Conservation (phyloP, 768 basidiomycete species). For the Trametes cubensis region DNA sequence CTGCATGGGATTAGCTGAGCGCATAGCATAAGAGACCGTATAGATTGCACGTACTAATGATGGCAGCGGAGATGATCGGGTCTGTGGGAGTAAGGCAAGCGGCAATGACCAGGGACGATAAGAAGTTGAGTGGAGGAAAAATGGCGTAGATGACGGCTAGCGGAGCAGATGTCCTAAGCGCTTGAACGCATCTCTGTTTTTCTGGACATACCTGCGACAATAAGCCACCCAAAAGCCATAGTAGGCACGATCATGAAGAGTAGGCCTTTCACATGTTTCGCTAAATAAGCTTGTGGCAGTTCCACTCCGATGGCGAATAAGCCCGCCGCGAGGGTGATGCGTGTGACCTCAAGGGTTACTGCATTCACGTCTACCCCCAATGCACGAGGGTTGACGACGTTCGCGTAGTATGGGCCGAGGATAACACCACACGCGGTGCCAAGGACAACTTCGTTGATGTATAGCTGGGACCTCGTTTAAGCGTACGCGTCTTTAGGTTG, state of each 20-base stretch:
- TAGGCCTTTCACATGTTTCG: slow-evolving; percentile 72
- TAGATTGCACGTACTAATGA: slow-evolving; percentile 50
- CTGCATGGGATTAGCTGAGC: slow-evolving; percentile 38
- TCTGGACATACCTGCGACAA: slow-evolving; percentile 58
- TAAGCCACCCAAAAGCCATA: slow-evolving; percentile 84
- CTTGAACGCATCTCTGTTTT: too few relatives aligned
- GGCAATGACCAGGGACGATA: slow-evolving; percentile 82
- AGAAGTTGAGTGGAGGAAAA: slow-evolving; percentile 70
- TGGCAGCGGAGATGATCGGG: slow-evolving; percentile 88
- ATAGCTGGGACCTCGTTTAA: slow-evolving; percentile 51
- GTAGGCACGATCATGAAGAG: slow-evolving; percentile 77
- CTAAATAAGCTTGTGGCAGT: slow-evolving; percentile 83
- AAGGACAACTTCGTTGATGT: slow-evolving; percentile 92
- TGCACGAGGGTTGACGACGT: slow-evolving; percentile 72
- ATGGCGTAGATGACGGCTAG: slow-evolving; percentile 69
- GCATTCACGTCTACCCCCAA: slow-evolving; percentile 61
- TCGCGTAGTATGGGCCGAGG: slow-evolving; percentile 73
- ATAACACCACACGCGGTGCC: slow-evolving; percentile 72
- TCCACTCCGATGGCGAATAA: slow-evolving; percentile 97
- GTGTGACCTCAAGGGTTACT: slow-evolving; percentile 86
- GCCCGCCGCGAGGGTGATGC: slow-evolving; percentile 86
- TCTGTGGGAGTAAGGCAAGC: slow-evolving; percentile 94
- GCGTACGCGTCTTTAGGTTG: too few relatives aligned
- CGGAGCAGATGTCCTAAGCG: neutral
- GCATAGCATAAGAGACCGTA: too few relatives aligned